Base-by-base conservation (phyloP, 495 filamentous ascomycete species). In the Trichocladium uniseriatum region DNA sequence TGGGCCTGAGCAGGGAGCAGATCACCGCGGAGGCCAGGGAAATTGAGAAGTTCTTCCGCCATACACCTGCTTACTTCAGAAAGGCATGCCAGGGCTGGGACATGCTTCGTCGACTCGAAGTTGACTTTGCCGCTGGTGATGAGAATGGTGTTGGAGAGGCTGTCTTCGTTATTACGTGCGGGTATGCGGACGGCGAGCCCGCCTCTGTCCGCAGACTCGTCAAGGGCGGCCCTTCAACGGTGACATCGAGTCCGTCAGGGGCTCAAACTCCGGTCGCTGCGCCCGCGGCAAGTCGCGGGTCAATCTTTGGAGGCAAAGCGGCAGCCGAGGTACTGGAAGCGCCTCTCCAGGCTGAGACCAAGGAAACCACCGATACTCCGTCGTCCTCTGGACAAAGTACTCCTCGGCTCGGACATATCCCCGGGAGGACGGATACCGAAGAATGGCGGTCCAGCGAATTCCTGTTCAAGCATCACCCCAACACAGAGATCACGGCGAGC, bases 101-200 rank as follows among this genome's bases (percentile, higher is more conserved):
- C 55, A 97, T 97, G 90, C 79, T 81, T 45, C 79, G 89, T 44
- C 83, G 74, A 41, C 65, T 97, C 16, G 82, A 89, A 59, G 86
- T 95, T 7, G 92, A 98, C 62, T 98, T 95, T 67, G 84, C 84
- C 20, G 81, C 80, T 38, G 85, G 84, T 52, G 87, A 94, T 65
- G 77, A 81, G 14, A 67, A 72, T 38, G 80, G 79, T 11, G 79
- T 78, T 32, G 88, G 88, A 20, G 89, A 95, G 63, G 74, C 70
- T 14, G 63, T 94, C 6, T 70, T 94, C 43, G 79, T 94, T 3
- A 74, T 95, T 46, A 75, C 77, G 9, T 86, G 82, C 55, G 89
- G 83, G 6, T 58, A 76, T 11, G 79, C 80, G 31, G 81, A 83
- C 46, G 73, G 57, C 7, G 62, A 65, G 21, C 65, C 62, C 21